A percentile compares a stretch with the other conserved stretches of the same genome.
phyloP scores from a whole-genome alignment of 257 asterid genomes.

The Solanum chilense region DNA sequence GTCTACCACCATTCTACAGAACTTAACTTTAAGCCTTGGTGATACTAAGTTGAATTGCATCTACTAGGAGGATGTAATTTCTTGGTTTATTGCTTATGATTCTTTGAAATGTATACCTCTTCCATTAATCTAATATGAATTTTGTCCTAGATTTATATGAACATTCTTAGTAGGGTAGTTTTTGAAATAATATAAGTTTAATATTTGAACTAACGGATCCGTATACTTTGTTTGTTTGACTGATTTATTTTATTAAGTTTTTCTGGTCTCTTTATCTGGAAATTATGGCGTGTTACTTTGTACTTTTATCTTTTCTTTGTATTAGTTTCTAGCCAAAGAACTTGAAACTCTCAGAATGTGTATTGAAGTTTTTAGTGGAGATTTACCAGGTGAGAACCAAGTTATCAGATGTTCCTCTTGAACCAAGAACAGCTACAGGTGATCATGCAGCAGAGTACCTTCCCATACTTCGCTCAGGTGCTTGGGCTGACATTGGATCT shows the following conservation, averaged over 20 bases:
- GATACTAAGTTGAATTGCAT: neutral
- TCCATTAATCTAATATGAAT: neutral
- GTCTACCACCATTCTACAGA: neutral
- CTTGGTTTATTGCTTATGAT: neutral
- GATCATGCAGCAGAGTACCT: slow-evolving; percentile 24
- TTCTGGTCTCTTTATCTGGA: neutral
- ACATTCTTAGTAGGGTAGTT: neutral
- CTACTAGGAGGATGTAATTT: neutral
- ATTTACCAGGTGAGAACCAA: slow-evolving; percentile 45
- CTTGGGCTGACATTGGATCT: slow-evolving; percentile 76
- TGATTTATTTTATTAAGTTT: neutral
- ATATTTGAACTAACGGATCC: neutral
- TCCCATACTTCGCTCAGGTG: slow-evolving; percentile 84
- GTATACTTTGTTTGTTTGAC: neutral
- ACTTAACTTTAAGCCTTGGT: neutral
- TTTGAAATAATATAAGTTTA: neutral
- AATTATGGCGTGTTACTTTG: neutral
- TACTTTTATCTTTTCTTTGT: neutral
- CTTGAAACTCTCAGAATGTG: neutral
- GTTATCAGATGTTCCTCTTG: slow-evolving; percentile 22
- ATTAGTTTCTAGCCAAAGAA: neutral
- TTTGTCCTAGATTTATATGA: neutral
- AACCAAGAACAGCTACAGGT: slow-evolving; percentile 27
- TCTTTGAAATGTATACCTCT: neutral
- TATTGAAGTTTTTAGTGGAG: slow-evolving; percentile 5